These are phyloP conservation scores for Phanerodontia chrysosporium DNA, from an alignment of 768 basidiomycete species.

Conservation along the genomic window DNA sequence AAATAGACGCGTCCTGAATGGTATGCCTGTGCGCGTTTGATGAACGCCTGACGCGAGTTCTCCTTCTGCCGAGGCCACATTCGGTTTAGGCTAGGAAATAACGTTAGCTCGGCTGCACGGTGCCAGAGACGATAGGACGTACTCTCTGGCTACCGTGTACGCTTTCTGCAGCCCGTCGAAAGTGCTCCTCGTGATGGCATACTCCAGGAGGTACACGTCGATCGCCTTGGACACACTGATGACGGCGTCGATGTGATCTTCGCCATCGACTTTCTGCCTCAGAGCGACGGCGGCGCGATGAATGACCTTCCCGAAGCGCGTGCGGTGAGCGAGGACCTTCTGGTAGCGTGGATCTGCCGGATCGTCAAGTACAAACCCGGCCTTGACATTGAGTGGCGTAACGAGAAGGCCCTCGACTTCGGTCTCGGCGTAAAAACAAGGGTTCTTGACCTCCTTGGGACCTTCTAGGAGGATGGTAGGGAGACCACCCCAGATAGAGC, in stretches of 20 bases:
- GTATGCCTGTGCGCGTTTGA: conserved; percentile 78
- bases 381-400: conserved; percentile 58
- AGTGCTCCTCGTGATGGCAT: conserved; percentile 55
- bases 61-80: conserved; percentile 69
- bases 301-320: conserved; percentile 63
- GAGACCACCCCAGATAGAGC: conserved; percentile 76
- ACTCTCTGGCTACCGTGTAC: conserved; percentile 55
- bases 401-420: conserved; percentile 74
- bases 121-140: neutral
- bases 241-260: conserved; percentile 87
- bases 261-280: conserved; percentile 56
- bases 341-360: conserved; percentile 73
- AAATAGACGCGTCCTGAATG: conserved; percentile 74
- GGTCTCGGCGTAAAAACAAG: conserved; percentile 54
- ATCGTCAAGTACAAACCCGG: conserved; percentile 73
- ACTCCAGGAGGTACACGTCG: conserved; percentile 70
- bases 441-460: conserved; percentile 52
- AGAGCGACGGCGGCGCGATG: conserved; percentile 64
- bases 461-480: conserved; percentile 61
- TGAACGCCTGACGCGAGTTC: conserved; percentile 67
- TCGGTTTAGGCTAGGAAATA: conserved; percentile 49
- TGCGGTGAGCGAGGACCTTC: conserved; percentile 50
- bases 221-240: conserved; percentile 67
- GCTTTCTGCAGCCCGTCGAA: conserved; percentile 66
- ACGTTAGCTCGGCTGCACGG: neutral